Evolutionary conservation across 768 basidiomycete genomes (phyloP).

Genomic region (Boletus coccyginus): DNA sequence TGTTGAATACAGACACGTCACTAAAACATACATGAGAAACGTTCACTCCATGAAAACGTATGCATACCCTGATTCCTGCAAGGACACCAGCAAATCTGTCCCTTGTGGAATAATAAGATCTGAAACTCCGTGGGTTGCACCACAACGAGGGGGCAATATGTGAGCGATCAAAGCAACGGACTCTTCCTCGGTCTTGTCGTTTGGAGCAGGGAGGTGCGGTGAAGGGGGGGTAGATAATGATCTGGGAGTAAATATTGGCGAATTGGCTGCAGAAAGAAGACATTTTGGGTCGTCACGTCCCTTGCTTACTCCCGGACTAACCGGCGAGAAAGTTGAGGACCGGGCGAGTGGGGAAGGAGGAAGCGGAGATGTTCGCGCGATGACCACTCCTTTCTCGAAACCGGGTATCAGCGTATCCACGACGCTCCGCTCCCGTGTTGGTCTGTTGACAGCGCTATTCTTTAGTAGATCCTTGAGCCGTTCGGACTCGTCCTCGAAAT

Average conservation of each 20-base stretch:
- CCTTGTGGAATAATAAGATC: slow-evolving; percentile 47
- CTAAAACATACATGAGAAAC: slow-evolving; percentile 33
- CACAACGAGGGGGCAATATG: slow-evolving; percentile 47
- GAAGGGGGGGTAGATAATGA: slow-evolving; percentile 40
- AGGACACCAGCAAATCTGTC: slow-evolving; percentile 43
- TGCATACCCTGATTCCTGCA: slow-evolving; percentile 67
- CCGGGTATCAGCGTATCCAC: slow-evolving; percentile 32
- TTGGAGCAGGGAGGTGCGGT: slow-evolving; percentile 11
- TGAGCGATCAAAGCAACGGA: slow-evolving; percentile 26
- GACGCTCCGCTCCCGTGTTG: slow-evolving; percentile 24
- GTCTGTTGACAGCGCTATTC: slow-evolving; percentile 42
- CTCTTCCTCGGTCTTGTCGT: slow-evolving; percentile 17
- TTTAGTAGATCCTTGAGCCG: slow-evolving; percentile 73
- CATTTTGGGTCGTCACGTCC: slow-evolving; percentile 38
- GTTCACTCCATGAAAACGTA: neutral
- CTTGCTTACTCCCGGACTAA: slow-evolving; percentile 17
- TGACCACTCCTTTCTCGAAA: slow-evolving; percentile 27
- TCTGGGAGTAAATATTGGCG: slow-evolving; percentile 38
- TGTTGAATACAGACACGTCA: slow-evolving; percentile 50
- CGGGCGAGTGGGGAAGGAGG: slow-evolving; percentile 11
- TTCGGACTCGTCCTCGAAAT: slow-evolving; percentile 78
- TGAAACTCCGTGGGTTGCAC: slow-evolving; percentile 39
- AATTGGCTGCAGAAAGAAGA: slow-evolving; percentile 45
- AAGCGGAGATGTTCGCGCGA: slow-evolving; percentile 22
- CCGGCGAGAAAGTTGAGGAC: slow-evolving; percentile 2